Conservation (phyloP, 2,329 filamentous ascomycete genomes). For the Onygenales sp. region DNA sequence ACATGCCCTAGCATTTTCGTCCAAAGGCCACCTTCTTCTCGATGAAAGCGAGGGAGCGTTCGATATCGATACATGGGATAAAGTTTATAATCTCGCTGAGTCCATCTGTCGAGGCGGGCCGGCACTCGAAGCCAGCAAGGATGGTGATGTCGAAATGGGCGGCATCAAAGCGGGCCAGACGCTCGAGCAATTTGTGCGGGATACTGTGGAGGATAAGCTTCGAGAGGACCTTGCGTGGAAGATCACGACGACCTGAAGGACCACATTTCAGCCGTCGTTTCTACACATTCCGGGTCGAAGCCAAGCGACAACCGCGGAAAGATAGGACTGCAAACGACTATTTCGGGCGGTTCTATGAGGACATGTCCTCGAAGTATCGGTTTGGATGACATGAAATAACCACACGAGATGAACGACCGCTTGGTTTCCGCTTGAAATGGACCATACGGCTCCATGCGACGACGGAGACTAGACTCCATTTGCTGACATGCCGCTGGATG, state of each 20-base stretch:
- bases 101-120: slow-evolving; percentile 50
- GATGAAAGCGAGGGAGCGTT: slow-evolving; percentile 77
- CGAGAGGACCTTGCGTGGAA: slow-evolving; percentile 30
- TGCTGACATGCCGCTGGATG: too few relatives aligned
- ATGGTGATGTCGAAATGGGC: slow-evolving; percentile 28
- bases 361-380: too few relatives aligned
- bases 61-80: slow-evolving; percentile 64
- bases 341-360: too few relatives aligned
- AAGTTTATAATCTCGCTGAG: slow-evolving; percentile 55
- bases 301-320: not conserved
- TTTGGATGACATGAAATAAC: too few relatives aligned
- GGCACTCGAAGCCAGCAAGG: slow-evolving; percentile 46
- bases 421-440: too few relatives aligned
- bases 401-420: too few relatives aligned
- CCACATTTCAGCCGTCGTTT: not conserved
- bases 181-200: slow-evolving; percentile 53
- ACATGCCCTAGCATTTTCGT: slow-evolving; percentile 79
- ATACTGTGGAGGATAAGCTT: slow-evolving; percentile 50
- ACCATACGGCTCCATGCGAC: too few relatives aligned
- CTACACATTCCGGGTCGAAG: not conserved
- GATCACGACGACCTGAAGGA: slow-evolving; percentile 24
- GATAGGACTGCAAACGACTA: not conserved
- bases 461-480: too few relatives aligned
- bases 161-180: slow-evolving; percentile 30
- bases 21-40: slow-evolving; percentile 61